Percentiles rank a stretch among this genome's conserved stretches.
Evolutionary conservation across 495 filamentous ascomycete genomes (phyloP).

Genomic region (Sabuloglossum arenarium): DNA sequence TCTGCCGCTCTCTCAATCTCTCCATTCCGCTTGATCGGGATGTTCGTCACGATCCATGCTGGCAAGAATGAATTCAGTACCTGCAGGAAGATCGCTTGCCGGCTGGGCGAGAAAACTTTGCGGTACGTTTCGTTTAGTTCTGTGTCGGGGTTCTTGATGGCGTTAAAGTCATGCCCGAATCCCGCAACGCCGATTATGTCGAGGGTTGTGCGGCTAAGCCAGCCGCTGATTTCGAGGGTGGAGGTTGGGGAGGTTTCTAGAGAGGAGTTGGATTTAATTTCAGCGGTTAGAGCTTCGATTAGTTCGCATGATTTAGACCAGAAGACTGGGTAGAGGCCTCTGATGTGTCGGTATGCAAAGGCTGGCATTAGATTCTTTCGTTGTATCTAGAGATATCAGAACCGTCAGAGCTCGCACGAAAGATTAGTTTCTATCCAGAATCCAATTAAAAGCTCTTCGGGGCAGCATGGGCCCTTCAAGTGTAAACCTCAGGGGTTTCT

Average conservation of each 20-base stretch:
- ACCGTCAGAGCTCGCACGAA: too few relatives aligned
- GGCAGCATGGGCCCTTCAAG: too few relatives aligned
- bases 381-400: too few relatives aligned
- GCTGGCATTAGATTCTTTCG: constrained; percentile 64
- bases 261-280: constrained; percentile 6
- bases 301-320: constrained; percentile 43
- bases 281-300: constrained; percentile 9
- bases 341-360: constrained; percentile 69
- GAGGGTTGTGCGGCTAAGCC: constrained; percentile 51
- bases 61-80: constrained; percentile 27
- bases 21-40: constrained; percentile 49
- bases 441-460: background rate
- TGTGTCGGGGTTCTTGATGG: constrained; percentile 41
- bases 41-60: constrained; percentile 21
- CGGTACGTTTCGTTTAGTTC: constrained; percentile 47
- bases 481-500: too few relatives aligned
- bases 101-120: constrained; percentile 27
- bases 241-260: background rate
- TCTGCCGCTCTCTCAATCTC: constrained; percentile 30
- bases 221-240: constrained; percentile 40
- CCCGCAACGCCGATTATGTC: constrained; percentile 77
- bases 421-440: too few relatives aligned
- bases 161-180: constrained; percentile 59
- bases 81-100: constrained; percentile 22
- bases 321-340: constrained; percentile 68